Percentiles rank a stretch among this genome's conserved stretches.
Evolutionary conservation across 441 rosid genomes (phyloP).

Genomic region (Erysimum pusillum): DNA sequence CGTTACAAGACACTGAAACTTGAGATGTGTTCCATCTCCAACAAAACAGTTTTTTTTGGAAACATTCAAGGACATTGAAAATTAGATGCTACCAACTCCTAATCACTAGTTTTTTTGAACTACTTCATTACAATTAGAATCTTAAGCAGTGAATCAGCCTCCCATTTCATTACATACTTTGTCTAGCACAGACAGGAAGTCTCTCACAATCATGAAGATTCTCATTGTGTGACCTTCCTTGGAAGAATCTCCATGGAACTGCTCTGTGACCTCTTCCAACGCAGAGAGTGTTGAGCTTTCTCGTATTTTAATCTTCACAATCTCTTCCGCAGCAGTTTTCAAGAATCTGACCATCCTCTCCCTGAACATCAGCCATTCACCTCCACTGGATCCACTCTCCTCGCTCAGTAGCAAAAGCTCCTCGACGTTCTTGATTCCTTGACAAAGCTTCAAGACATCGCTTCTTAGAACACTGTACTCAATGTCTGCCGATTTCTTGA

Average conservation of each 20-base stretch:
- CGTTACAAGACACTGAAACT: background rate
- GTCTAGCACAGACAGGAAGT: conserved; percentile 49
- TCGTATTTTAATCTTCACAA: conserved; percentile 44
- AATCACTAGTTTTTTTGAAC: background rate
- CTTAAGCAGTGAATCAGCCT: conserved; percentile 29
- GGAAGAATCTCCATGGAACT: conserved; percentile 48
- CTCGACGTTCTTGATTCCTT: conserved; percentile 35
- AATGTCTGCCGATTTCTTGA: conserved; percentile 51
- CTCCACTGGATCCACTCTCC: conserved; percentile 40
- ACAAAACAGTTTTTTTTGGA: background rate
- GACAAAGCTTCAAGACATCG: conserved; percentile 41
- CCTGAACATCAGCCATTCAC: conserved; percentile 40
- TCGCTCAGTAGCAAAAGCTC: conserved; percentile 42
- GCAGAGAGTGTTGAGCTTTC: conserved; percentile 44
- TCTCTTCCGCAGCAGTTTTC: conserved; percentile 47
- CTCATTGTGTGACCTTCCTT: conserved; percentile 52
- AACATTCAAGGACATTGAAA: background rate
- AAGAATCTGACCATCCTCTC: conserved; percentile 45
- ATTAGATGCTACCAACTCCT: background rate
- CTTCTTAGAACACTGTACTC: conserved; percentile 43
- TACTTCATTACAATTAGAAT: background rate
- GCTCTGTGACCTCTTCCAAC: conserved; percentile 50
- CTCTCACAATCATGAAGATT: conserved; percentile 50
- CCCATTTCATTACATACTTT: conserved; percentile 51
- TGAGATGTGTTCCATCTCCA: background rate